A percentile compares a stretch with the other conserved stretches of the same genome.
phyloP scores from a whole-genome alignment of 257 asterid genomes.

The Verbena officinalis region DNA sequence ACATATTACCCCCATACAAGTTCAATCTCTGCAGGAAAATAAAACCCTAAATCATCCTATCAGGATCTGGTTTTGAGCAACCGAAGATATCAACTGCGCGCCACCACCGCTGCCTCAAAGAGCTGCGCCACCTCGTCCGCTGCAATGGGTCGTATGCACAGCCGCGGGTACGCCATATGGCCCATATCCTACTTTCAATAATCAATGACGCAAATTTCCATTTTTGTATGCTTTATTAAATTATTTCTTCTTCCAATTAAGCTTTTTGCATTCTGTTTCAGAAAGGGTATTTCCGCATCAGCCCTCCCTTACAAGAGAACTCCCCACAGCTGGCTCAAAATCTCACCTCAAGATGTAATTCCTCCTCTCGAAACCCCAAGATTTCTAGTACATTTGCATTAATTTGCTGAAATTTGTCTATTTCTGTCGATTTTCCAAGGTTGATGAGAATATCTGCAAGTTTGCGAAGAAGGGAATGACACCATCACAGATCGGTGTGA shows the following conservation, averaged over 20 bases:
- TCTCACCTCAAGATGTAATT: slow-evolving; percentile 63
- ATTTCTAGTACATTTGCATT: not conserved
- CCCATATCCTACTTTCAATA: not conserved
- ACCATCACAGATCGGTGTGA: slow-evolving; percentile 85
- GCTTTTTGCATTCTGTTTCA: slow-evolving; percentile 28
- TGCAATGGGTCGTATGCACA: slow-evolving; percentile 70
- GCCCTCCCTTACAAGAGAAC: slow-evolving; percentile 86
- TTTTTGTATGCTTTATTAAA: too few species aligned
- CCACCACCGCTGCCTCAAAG: slow-evolving; percentile 24
- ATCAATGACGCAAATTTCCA: not conserved
- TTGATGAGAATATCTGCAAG: slow-evolving; percentile 76
- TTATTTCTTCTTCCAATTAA: not conserved
- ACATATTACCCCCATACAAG: not conserved
- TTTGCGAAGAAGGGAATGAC: slow-evolving; percentile 79
- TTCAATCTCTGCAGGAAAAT: not conserved
- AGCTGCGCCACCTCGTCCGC: slow-evolving; percentile 30
- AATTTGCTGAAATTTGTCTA: not conserved
- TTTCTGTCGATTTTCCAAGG: slow-evolving; percentile 34
- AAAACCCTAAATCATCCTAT: slow-evolving; percentile 30
- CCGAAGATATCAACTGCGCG: not conserved
- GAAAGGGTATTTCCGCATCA: slow-evolving; percentile 89
- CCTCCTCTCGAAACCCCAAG: not conserved
- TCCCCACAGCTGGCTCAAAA: slow-evolving; percentile 87
- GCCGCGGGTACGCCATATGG: slow-evolving; percentile 62
- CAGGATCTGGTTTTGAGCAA: slow-evolving; percentile 17